These are phyloP conservation scores for Coprinopsis strossmayeri DNA, from an alignment of 768 basidiomycete species.

Conservation along the genomic window DNA sequence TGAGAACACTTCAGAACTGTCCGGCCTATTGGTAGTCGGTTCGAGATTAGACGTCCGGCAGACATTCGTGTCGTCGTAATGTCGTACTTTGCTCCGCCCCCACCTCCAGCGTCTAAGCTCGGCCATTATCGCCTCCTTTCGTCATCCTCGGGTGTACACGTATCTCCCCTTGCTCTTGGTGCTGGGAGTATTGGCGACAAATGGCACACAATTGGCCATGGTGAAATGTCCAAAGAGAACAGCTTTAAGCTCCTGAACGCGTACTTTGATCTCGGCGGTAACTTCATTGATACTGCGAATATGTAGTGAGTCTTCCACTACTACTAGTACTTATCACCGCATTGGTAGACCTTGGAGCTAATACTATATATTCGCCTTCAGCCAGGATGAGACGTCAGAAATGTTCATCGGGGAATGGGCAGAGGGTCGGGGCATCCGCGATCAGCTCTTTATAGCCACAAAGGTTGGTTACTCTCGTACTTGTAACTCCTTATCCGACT, in stretches of 20 bases:
- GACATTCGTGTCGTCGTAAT: too few relatives aligned
- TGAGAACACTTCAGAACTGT: too few relatives aligned
- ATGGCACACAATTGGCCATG: slow-evolving; percentile 25
- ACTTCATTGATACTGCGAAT: slow-evolving; percentile 38
- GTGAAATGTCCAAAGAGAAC: slow-evolving; percentile 30
- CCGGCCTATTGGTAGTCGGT: too few relatives aligned
- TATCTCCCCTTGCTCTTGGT: slow-evolving; percentile 43
- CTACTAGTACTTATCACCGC: background rate
- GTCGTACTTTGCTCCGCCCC: too few relatives aligned
- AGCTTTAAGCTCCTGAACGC: slow-evolving; percentile 37
- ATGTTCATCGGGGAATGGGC: slow-evolving; percentile 39
- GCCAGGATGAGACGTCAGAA: slow-evolving; percentile 32
- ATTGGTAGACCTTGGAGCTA: background rate
- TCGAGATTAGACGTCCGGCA: too few relatives aligned
- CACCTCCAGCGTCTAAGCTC: too few relatives aligned
- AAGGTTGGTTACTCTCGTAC: slow-evolving; percentile 16
- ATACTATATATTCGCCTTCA: too few relatives aligned
- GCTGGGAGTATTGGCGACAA: slow-evolving; percentile 41
- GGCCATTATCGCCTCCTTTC: slow-evolving; percentile 35
- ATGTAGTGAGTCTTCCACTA: slow-evolving; percentile 21
- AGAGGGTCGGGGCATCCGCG: slow-evolving; percentile 27
- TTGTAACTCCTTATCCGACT: too few relatives aligned
- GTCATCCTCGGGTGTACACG: slow-evolving; percentile 35
- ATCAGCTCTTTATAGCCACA: slow-evolving; percentile 32
- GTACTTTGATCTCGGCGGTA: slow-evolving; percentile 33